phyloP scores from a whole-genome alignment of 2,329 filamentous ascomycete genomes.

The Penicillium sp. region DNA sequence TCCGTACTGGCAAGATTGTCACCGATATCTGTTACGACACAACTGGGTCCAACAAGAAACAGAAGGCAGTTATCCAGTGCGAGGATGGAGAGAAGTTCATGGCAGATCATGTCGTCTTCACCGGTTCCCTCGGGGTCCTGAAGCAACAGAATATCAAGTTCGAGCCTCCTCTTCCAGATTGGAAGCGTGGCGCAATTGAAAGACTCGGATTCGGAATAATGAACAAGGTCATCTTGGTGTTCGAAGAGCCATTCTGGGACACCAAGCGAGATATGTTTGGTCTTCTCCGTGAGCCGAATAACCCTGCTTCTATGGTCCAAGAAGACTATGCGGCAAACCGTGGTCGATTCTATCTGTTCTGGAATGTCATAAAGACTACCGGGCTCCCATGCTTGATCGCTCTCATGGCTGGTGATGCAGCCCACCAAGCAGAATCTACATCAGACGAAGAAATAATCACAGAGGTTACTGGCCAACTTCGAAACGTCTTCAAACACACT shows the following conservation, averaged over 20 bases:
- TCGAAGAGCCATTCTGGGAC: conserved; percentile 89
- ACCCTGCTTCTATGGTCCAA: conserved; percentile 69
- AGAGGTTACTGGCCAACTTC: conserved; percentile 77
- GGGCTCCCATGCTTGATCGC: conserved; percentile 85
- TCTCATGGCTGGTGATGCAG: conserved; percentile 93
- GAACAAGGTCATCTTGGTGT: conserved; percentile 93
- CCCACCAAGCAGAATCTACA: conserved; percentile 77
- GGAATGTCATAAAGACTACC: conserved; percentile 88
- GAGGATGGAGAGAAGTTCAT: conserved; percentile 73
- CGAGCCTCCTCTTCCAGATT: conserved; percentile 80
- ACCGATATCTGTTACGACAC: conserved; percentile 66
- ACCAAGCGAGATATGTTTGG: conserved; percentile 88
- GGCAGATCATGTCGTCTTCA: conserved; percentile 89
- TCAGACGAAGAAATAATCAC: conserved; percentile 71
- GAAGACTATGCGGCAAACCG: conserved; percentile 74
- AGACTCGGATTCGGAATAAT: conserved; percentile 89
- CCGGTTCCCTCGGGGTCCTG: conserved; percentile 84
- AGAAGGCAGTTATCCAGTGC: conserved; percentile 65
- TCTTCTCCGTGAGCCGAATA: conserved; percentile 71
- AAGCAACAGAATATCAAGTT: conserved; percentile 80
- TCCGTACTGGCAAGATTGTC: conserved; percentile 71
- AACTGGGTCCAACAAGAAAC: conserved; percentile 37
- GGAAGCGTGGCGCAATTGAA: conserved; percentile 77
- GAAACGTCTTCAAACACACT: conserved; percentile 65
- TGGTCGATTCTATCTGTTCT: conserved; percentile 97